Percentiles rank a stretch among this genome's conserved stretches.
These are phyloP conservation scores for Blepharisma undulans DNA, from an alignment of 169 alveolate genomes.

Conservation along the genomic window DNA sequence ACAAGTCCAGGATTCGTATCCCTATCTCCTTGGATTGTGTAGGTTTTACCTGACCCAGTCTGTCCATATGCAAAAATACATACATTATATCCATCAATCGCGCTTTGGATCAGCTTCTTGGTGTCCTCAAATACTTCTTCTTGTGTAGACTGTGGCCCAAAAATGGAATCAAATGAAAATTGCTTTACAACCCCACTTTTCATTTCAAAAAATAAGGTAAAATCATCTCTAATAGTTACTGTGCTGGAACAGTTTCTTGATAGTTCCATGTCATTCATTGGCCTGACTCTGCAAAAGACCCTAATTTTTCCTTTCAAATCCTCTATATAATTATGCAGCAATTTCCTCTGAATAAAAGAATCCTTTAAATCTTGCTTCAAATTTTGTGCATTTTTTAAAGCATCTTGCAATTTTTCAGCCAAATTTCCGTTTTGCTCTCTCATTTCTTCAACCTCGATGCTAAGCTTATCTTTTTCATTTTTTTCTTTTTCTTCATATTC, in stretches of 20 bases:
- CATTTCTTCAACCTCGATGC: not conserved
- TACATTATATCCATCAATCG: slow-evolving; percentile 90
- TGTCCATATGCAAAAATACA: slow-evolving; percentile 94
- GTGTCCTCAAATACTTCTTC: slow-evolving; percentile 81
- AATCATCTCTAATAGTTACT: slow-evolving; percentile 55
- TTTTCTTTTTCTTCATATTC: not conserved
- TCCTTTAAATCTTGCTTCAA: slow-evolving; percentile 26
- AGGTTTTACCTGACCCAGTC: slow-evolving; percentile 91
- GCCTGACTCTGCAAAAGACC: slow-evolving; percentile 86
- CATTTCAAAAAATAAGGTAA: slow-evolving; percentile 15
- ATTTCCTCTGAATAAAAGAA: slow-evolving; percentile 42
- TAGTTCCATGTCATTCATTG: slow-evolving; percentile 63
- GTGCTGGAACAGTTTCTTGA: slow-evolving; percentile 41
- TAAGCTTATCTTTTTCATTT: not conserved
- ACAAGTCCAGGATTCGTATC: slow-evolving; percentile 90
- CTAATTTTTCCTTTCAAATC: slow-evolving; percentile 87
- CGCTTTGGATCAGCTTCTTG: slow-evolving; percentile 69
- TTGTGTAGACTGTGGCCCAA: slow-evolving; percentile 61
- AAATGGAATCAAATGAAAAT: slow-evolving; percentile 57
- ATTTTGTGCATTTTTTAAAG: no score
- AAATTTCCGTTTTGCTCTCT: not conserved
- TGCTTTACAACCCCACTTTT: slow-evolving; percentile 51
- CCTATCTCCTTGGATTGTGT: slow-evolving; percentile 94
- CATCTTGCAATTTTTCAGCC: slow-evolving; percentile 1
- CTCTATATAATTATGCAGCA: slow-evolving; percentile 63